Percentiles rank a stretch among this genome's conserved stretches.
These are phyloP conservation scores for Thozetella sp. DNA, from an alignment of 495 filamentous ascomycete species.

Conservation along the genomic window DNA sequence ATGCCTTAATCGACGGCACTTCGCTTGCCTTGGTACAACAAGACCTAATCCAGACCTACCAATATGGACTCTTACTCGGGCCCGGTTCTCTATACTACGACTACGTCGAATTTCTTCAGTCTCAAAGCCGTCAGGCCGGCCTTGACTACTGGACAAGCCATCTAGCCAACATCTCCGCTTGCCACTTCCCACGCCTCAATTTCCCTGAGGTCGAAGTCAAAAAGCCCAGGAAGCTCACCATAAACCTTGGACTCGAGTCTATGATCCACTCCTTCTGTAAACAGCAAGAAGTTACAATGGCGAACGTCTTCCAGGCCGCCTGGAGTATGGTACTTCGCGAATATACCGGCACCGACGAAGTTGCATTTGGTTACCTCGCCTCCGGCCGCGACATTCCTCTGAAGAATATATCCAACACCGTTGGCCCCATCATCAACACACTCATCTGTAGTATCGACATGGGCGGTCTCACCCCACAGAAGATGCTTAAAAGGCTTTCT, in stretches of 20 bases:
- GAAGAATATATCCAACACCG: background rate
- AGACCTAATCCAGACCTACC: slow-evolving; percentile 3
- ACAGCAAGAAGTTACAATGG: slow-evolving; percentile 3
- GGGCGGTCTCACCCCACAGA: background rate
- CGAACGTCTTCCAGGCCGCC: slow-evolving; percentile 34
- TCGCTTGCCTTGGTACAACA: slow-evolving; percentile 7
- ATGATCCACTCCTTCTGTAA: slow-evolving; percentile 4
- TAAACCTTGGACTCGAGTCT: background rate
- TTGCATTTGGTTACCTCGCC: slow-evolving; percentile 50
- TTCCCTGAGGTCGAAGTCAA: background rate
- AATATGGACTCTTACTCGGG: background rate
- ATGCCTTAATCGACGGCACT: slow-evolving; percentile 4
- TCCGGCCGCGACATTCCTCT: slow-evolving; percentile 9
- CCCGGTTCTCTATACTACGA: slow-evolving; percentile 2
- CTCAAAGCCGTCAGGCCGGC: slow-evolving; percentile 48
- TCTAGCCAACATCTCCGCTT: slow-evolving; percentile 16
- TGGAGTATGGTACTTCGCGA: slow-evolving; percentile 55
- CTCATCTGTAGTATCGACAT: slow-evolving; percentile 5
- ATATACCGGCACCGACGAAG: slow-evolving; percentile 48
- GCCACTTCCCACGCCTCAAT: slow-evolving; percentile 12
- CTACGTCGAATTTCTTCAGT: slow-evolving; percentile 25
- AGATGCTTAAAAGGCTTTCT: slow-evolving; percentile 5
- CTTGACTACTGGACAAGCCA: slow-evolving; percentile 12
- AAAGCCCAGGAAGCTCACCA: slow-evolving; percentile 3
- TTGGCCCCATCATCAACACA: slow-evolving; percentile 14